Conservation (phyloP, 2,329 filamentous ascomycete genomes). For the Calonectria pseudoreteaudii region DNA sequence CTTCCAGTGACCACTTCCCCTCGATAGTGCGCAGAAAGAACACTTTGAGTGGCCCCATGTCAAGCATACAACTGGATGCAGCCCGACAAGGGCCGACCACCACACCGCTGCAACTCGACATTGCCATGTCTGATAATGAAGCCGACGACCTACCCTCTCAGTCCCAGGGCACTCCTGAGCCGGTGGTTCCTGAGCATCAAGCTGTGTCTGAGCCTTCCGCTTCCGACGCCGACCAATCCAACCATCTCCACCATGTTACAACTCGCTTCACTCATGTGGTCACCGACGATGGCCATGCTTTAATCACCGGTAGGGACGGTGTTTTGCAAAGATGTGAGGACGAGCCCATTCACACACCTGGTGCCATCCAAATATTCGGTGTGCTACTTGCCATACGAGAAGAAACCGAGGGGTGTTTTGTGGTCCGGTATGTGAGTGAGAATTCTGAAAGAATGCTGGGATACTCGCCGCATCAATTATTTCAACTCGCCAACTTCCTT, state of each 20-base stretch:
- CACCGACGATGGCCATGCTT: conserved; percentile 81
- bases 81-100: conserved; percentile 50
- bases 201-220: conserved; percentile 25
- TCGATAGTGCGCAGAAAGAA: conserved; percentile 47
- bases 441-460: conserved; percentile 82
- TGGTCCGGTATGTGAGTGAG: conserved; percentile 82
- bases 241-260: conserved; percentile 66
- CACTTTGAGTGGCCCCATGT: conserved; percentile 53
- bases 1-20: conserved; percentile 35
- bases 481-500: conserved; percentile 80
- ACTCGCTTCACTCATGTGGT: conserved; percentile 82
- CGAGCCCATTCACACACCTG: conserved; percentile 89
- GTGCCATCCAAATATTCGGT: conserved; percentile 84
- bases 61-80: conserved; percentile 59
- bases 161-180: background rate
- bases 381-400: conserved; percentile 80
- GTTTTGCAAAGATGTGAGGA: conserved; percentile 86
- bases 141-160: conserved; percentile 45
- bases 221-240: conserved; percentile 29
- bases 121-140: conserved; percentile 47
- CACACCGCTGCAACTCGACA: conserved; percentile 49
- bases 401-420: conserved; percentile 73
- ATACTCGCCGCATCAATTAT: conserved; percentile 81
- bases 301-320: conserved; percentile 83
- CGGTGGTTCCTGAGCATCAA: conserved; percentile 4